Base-by-base conservation (phyloP, 257 asterid genomes). In the Solanum ossicruentum region DNA sequence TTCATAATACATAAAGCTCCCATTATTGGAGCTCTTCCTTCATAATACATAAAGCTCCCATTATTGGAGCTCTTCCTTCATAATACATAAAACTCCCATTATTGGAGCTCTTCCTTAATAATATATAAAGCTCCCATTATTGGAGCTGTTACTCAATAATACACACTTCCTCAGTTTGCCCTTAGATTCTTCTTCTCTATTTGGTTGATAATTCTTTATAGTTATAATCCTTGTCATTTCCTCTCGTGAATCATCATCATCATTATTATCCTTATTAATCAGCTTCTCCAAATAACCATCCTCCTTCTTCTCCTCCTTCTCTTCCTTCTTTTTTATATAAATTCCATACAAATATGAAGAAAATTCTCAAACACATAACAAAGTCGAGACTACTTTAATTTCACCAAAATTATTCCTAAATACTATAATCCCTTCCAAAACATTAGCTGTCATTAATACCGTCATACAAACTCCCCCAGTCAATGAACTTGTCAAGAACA, bases 381-480 rank as follows among this genome's bases (percentile, higher is more conserved):
- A 26, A 26, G 26, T 26, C 26, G 26, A 26, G 26, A 26, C 26
- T 26, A 26, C 26, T 26, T 26, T 71, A 11, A 87, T 87, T 3
- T 92, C 92, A 32, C 93, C 87, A 83, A 93, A 91, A 43, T 75
- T 73, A 45, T 95, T 97, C 2, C 93, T 90, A 57, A 86, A 93
- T 0, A 91, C 91, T 85, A 86, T 82, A 52, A 94, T 97, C 0
- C 98, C 98, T 0, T 89, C 91, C 10, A 88, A n/a, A 0, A 95
- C 95, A n/a, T 95, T 95, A 36, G 85, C 73, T 1, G 88, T 92
- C 91, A 91, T 32, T 55, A 93, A 70, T 78, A 97, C 97, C 75
- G 98, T 93, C 97, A 89, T 90, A 92, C 98, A 93, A 1, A 93
- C 86, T 88, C 97, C 97, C 1, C 98, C 91, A 0, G 95, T 95